Evolutionary conservation across 257 asterid species (phyloP), one percentile per base, ranked within the genome.

Genomic region (Avicennia marina): DNA sequence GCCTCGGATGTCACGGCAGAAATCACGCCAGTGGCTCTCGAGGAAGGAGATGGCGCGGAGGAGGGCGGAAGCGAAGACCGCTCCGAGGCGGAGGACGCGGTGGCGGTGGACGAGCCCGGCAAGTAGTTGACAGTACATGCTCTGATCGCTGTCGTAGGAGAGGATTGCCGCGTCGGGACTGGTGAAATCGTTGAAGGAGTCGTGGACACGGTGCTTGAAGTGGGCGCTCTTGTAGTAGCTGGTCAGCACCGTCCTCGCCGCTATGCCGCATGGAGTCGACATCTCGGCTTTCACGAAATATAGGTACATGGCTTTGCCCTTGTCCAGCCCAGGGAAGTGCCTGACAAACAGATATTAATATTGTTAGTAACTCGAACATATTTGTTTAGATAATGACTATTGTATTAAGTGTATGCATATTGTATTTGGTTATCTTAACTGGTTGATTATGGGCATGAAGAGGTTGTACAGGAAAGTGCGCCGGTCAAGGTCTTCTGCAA

Each of bases 91-190:
- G 61, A 85, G 82, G 75, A 85, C 95, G 22, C 74, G 75, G 66
- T 63, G 83, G 73, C 91, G 95, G 73, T 78, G 78, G 64, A 85
- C 22, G 19, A 85, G 80, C 0, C 91, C 95, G 17, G 91, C 89
- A 17, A 85, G 79, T n/a, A 85, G 60, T 44, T 85, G 95, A 53
- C 91, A 80, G 66, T 85, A 85, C 95, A 85, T 85, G 83, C 91
- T 82, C 56, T 85, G 95, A 44, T 76, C 66, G 70, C 81, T 79
- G 71, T 85, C 95, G 34, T 66, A 41, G 78, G 91, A 85, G 43
- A 80, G 81, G 45, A 85, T 82, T 26, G 88, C 70, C 24, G 79
- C 77, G 67, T 82, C 81, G 0, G 91, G 95, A 71, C 95, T 85
- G 17, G 95, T 85, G 81, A 67, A 68, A 53, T 85, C 83, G 38